Conservation (phyloP, 2,329 filamentous ascomycete genomes). For the Neocatenulostroma microsporum region DNA sequence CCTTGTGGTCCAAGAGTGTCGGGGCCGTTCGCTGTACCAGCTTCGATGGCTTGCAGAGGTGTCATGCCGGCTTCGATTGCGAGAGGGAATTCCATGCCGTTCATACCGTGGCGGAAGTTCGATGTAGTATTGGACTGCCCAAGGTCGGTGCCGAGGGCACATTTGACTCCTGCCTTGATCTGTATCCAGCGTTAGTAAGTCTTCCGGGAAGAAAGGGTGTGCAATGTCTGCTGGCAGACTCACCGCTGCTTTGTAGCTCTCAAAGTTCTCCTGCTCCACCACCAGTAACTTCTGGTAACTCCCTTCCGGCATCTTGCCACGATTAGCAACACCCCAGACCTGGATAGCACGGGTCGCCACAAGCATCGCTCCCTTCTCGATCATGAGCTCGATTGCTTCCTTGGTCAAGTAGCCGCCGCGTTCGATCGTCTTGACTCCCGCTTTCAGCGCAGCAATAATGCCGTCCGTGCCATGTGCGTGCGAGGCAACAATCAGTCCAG, state of each 20-base stretch:
- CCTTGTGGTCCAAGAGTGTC: conserved; percentile 40
- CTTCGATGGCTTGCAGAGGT: conserved; percentile 45
- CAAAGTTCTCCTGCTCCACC: conserved; percentile 28
- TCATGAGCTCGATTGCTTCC: conserved; percentile 40
- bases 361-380: conserved; percentile 38
- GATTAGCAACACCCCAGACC: conserved; percentile 28
- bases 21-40: conserved; percentile 42
- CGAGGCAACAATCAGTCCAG: conserved; percentile 27
- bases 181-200: no score
- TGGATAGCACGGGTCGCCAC: conserved; percentile 41
- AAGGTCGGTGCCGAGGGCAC: conserved; percentile 45
- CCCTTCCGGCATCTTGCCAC: conserved; percentile 9
- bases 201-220: no score
- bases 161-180: conserved; percentile 37
- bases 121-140: conserved; percentile 27
- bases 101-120: conserved; percentile 20
- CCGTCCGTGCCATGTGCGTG: conserved; percentile 25
- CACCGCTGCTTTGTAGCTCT: conserved; percentile 34
- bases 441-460: conserved; percentile 38
- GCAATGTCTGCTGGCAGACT: no score
- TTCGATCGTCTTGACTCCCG: conserved; percentile 43
- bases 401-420: conserved; percentile 43
- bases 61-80: conserved; percentile 46
- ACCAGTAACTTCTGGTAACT: conserved; percentile 33
- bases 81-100: conserved; percentile 42